Percentiles rank a stretch among this genome's conserved stretches.
These are phyloP conservation scores for Rhizopogon vulgaris DNA, from an alignment of 768 basidiomycete species.

Conservation along the genomic window DNA sequence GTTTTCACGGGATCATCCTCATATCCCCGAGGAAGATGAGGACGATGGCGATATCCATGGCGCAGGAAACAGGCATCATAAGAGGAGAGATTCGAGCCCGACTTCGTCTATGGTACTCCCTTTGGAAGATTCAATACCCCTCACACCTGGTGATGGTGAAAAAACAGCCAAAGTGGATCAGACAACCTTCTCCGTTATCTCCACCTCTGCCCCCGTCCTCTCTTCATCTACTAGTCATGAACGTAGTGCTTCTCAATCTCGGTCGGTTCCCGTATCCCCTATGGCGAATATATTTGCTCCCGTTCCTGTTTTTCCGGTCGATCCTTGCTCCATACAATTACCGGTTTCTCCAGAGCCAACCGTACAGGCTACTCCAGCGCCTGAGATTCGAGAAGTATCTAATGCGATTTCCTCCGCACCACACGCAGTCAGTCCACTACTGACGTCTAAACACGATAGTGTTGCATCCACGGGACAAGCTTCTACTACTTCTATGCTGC, in stretches of 20 bases:
- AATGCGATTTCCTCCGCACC: slow-evolving; percentile 17
- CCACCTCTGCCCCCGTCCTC: background rate
- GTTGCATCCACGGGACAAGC: slow-evolving; percentile 22
- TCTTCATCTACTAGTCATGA: background rate
- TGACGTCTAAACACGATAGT: slow-evolving; percentile 40
- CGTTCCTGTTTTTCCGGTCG: slow-evolving; percentile 17
- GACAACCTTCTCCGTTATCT: slow-evolving; percentile 6
- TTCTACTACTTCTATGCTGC: slow-evolving; percentile 17
- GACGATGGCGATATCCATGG: slow-evolving; percentile 32
- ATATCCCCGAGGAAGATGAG: slow-evolving; percentile 71
- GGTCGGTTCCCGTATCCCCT: slow-evolving; percentile 22
- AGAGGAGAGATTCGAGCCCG: slow-evolving; percentile 14
- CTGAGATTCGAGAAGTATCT: slow-evolving; percentile 15
- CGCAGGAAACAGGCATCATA: slow-evolving; percentile 19
- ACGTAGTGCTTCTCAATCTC: slow-evolving; percentile 11
- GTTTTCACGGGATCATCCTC: slow-evolving; percentile 43
- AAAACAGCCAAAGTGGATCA: slow-evolving; percentile 13
- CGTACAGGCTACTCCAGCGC: slow-evolving; percentile 17
- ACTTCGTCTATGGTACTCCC: slow-evolving; percentile 30
- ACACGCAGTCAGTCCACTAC: slow-evolving; percentile 13
- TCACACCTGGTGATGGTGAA: slow-evolving; percentile 5
- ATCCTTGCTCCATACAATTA: slow-evolving; percentile 14
- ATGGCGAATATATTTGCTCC: slow-evolving; percentile 18
- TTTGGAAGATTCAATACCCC: slow-evolving; percentile 8
- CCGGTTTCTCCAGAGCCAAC: slow-evolving; percentile 17